These are phyloP conservation scores for Fonsecaea multimorphosa DNA, from an alignment of 2,329 filamentous ascomycete species.

Conservation along the genomic window DNA sequence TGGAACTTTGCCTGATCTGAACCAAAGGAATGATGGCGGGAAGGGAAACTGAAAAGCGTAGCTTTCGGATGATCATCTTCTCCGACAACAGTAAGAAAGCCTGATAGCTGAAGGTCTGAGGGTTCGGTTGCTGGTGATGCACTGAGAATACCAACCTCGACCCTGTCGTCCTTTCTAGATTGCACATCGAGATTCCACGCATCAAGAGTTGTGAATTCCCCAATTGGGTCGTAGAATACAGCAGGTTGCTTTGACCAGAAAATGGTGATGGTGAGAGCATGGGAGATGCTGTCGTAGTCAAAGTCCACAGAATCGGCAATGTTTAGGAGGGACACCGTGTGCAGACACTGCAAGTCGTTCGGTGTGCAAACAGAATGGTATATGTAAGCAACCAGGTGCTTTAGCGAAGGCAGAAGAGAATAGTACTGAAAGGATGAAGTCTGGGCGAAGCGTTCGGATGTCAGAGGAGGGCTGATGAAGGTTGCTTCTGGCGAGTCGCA, in stretches of 20 bases:
- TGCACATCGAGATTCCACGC: constrained; percentile 54
- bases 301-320: constrained; percentile 72
- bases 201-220: constrained; percentile 37
- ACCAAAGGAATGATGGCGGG: constrained; percentile 71
- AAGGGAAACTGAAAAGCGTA: constrained; percentile 81
- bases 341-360: constrained; percentile 58
- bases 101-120: constrained; percentile 78
- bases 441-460: constrained; percentile 66
- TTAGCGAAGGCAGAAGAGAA: constrained; percentile 65
- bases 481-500: constrained; percentile 62
- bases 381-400: constrained; percentile 61
- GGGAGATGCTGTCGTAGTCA: constrained; percentile 73
- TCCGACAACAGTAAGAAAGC: constrained; percentile 78
- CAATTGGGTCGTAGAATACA: constrained; percentile 33
- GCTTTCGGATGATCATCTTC: constrained; percentile 73
- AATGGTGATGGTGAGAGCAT: constrained; percentile 68
- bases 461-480: constrained; percentile 65
- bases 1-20: constrained; percentile 45
- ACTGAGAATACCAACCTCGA: constrained; percentile 82
- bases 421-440: constrained; percentile 74
- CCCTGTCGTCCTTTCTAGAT: constrained; percentile 29
- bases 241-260: constrained; percentile 59
- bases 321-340: constrained; percentile 54
- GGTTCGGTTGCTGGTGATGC: constrained; percentile 64
- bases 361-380: constrained; percentile 59